Conservation (phyloP, 305 asterid genomes). For the Rubia peregrina region DNA sequence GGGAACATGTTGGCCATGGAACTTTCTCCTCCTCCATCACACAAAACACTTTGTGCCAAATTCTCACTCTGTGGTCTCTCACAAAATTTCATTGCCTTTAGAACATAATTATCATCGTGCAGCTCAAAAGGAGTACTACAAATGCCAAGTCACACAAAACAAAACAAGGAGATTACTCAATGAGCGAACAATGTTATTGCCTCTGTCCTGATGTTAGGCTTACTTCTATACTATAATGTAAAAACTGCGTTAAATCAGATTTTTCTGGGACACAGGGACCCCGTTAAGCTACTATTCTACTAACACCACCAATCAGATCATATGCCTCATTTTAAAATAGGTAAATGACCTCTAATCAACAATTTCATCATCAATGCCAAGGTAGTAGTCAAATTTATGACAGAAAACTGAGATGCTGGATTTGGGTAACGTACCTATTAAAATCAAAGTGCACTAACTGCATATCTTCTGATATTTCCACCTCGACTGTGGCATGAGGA, state of each 20-base stretch:
- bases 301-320: background rate
- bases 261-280: background rate
- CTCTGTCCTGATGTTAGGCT: background rate
- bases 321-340: background rate
- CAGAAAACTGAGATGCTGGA: background rate
- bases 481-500: slow-evolving; percentile 98
- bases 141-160: slow-evolving; percentile 5
- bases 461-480: slow-evolving; percentile 99
- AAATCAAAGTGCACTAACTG: slow-evolving; percentile 98
- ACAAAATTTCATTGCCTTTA: slow-evolving; percentile 78
- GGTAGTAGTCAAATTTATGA: background rate
- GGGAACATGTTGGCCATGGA: slow-evolving; percentile 35
- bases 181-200: background rate
- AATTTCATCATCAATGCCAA: background rate
- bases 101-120: slow-evolving; percentile 84
- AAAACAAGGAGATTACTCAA: background rate
- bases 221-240: background rate
- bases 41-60: slow-evolving; percentile 20
- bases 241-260: background rate
- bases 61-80: slow-evolving; percentile 36
- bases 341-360: too few species aligned
- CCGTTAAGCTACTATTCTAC: background rate
- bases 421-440: slow-evolving; percentile 49
- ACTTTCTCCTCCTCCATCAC: slow-evolving; percentile 64
- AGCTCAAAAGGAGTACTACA: slow-evolving; percentile 98